These are phyloP conservation scores for Rhodocollybia butyracea DNA, from an alignment of 768 basidiomycete species.

Conservation along the genomic window DNA sequence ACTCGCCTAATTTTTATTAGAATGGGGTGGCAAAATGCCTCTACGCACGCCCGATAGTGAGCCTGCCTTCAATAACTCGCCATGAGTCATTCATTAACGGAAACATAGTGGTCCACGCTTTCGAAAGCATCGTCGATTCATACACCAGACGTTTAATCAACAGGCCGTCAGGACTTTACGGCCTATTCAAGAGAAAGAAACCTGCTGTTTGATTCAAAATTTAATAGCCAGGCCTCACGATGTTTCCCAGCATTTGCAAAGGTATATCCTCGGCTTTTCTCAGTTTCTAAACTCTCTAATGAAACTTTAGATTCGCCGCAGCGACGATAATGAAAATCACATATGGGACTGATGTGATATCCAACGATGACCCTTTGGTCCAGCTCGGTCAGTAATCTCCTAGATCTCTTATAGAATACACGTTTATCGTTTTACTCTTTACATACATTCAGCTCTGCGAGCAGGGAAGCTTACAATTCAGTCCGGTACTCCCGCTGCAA, in stretches of 20 bases:
- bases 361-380: constrained; percentile 41
- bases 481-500: constrained; percentile 43
- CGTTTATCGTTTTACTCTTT: constrained; percentile 7
- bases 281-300: background rate
- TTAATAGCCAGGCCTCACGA: constrained; percentile 34
- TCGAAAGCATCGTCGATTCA: constrained; percentile 49
- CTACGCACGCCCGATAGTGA: constrained; percentile 47
- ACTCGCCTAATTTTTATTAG: constrained; percentile 20
- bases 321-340: constrained; percentile 47
- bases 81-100: background rate
- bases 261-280: constrained; percentile 21
- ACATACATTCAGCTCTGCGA: constrained; percentile 47
- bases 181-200: constrained; percentile 41
- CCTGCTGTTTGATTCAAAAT: constrained; percentile 36
- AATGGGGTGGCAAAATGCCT: constrained; percentile 48
- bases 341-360: constrained; percentile 43
- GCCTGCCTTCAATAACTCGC: constrained; percentile 12
- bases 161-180: constrained; percentile 34
- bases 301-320: constrained; percentile 37
- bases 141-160: constrained; percentile 47
- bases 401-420: background rate
- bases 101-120: constrained; percentile 44
- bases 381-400: constrained; percentile 31
- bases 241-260: constrained; percentile 41
- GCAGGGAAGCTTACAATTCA: constrained; percentile 44